Evolutionary conservation across 345 rosid species (phyloP).

Genomic region (Punica granatum): DNA sequence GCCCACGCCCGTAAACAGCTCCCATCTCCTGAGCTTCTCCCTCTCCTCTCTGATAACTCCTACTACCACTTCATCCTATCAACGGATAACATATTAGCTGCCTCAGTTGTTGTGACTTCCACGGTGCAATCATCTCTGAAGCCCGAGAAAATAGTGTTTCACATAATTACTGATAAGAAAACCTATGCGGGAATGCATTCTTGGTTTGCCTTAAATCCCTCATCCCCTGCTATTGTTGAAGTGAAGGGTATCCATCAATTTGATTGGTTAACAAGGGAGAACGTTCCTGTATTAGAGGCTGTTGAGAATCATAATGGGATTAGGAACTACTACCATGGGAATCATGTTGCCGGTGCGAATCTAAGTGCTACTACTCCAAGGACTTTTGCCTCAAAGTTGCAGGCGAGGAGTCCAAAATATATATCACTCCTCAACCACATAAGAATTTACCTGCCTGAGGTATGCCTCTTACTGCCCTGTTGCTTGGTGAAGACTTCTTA

Average conservation of each 20-base stretch:
- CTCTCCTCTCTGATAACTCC: constrained; percentile 83
- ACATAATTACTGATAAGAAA: constrained; percentile 96
- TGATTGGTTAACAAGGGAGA: constrained; percentile 98
- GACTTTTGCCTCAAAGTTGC: constrained; percentile 89
- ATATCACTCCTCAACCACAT: constrained; percentile 98
- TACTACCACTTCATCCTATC: constrained; percentile 80
- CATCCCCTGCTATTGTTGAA: constrained; percentile 83
- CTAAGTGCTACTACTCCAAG: constrained; percentile 78
- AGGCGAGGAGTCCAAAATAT: constrained; percentile 98
- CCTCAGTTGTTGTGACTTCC: constrained; percentile 95
- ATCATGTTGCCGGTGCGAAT: constrained; percentile 83
- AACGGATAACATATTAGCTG: constrained; percentile 96
- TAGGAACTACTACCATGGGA: constrained; percentile 92
- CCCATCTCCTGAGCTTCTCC: constrained; percentile 98
- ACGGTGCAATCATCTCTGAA: constrained; percentile 71
- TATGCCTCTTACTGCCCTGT: constrained; percentile 15
- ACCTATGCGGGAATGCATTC: constrained; percentile 99
- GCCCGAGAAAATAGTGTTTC: constrained; percentile 95
- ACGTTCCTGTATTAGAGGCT: constrained; percentile 98
- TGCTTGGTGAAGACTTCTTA: neutral
- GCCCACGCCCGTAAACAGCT: constrained; percentile 96
- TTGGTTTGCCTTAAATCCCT: constrained; percentile 94
- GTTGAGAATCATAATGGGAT: constrained; percentile 82
- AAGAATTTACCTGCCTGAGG: constrained; percentile 98
- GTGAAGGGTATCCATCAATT: constrained; percentile 97